These are phyloP conservation scores for Ceratocystis albifundus DNA, from an alignment of 2,329 filamentous ascomycete genomes.

Conservation along the genomic window DNA sequence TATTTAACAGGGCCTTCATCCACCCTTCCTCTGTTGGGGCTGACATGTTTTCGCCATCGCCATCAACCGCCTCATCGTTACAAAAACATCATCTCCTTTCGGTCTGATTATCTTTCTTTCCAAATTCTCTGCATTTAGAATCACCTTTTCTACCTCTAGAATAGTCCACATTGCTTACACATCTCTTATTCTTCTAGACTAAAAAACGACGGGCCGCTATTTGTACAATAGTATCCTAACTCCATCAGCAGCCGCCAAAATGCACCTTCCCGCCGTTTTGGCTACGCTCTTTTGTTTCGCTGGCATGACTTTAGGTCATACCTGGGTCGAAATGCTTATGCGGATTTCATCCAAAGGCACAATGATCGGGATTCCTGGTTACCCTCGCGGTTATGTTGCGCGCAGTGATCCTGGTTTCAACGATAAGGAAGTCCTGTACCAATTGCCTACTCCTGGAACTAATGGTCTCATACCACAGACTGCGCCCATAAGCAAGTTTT, in stretches of 20 bases:
- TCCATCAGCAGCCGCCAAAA: background rate
- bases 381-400: constrained; percentile 56
- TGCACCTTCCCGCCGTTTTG: background rate
- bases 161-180: background rate
- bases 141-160: background rate
- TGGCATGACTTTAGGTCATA: constrained; percentile 44
- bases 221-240: background rate
- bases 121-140: background rate
- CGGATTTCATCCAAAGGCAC: constrained; percentile 62
- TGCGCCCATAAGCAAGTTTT: constrained; percentile 52
- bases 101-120: background rate
- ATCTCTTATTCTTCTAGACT: background rate
- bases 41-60: background rate
- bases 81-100: background rate
- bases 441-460: constrained; percentile 46
- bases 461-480: constrained; percentile 38
- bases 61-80: background rate
- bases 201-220: background rate
- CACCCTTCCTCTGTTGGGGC: background rate
- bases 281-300: constrained; percentile 7
- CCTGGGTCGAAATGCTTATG: constrained; percentile 69
- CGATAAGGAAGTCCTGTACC: constrained; percentile 49
- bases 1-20: background rate
- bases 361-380: constrained; percentile 60
- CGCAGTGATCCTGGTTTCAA: constrained; percentile 45